A percentile compares a stretch with the other conserved stretches of the same genome.
Conservation (phyloP, 371 early-diverging fungal genomes). For the Thermomucor indicae-seudaticae region DNA sequence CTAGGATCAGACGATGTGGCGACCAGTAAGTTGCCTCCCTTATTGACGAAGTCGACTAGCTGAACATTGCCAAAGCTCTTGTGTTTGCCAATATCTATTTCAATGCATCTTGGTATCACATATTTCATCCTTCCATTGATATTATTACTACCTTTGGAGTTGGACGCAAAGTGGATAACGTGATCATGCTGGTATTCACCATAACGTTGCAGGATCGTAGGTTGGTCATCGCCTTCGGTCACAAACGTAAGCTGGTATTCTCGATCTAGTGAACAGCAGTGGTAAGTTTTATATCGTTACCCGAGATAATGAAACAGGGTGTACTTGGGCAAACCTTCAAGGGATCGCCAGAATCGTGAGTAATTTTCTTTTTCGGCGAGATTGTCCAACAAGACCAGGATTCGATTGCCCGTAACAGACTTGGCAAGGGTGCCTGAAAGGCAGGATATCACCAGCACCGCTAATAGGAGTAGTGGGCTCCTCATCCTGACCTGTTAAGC, state of each 20-base stretch:
- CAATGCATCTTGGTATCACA: too few species aligned
- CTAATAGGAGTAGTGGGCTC: conserved; percentile 8
- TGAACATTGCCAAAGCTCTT: conserved; percentile 42
- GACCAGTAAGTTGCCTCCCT: conserved; percentile 89
- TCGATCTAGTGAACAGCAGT: conserved; percentile 64
- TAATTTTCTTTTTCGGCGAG: conserved; percentile 47
- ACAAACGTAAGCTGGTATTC: conserved; percentile 56
- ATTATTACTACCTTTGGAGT: conserved; percentile 48
- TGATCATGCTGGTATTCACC: conserved; percentile 67
- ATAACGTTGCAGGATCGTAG: conserved; percentile 22
- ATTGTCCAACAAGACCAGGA: conserved; percentile 74
- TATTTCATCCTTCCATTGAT: neutral
- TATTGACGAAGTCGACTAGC: conserved; percentile 81
- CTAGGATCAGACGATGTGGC: conserved; percentile 62
- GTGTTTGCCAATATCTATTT: conserved; percentile 37
- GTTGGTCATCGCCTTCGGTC: conserved; percentile 26
- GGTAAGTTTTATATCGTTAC: neutral
- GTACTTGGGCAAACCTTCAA: conserved; percentile 47
- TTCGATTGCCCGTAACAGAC: conserved; percentile 61
- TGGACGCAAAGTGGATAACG: conserved; percentile 67
- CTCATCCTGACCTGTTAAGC: conserved; percentile 5
- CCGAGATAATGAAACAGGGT: neutral
- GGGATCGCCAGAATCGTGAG: conserved; percentile 56
- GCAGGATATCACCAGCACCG: conserved; percentile 12
- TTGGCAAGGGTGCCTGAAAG: conserved; percentile 40